Evolutionary conservation across 169 alveolate species (phyloP).

Genomic region (Plasmodium adleri): DNA sequence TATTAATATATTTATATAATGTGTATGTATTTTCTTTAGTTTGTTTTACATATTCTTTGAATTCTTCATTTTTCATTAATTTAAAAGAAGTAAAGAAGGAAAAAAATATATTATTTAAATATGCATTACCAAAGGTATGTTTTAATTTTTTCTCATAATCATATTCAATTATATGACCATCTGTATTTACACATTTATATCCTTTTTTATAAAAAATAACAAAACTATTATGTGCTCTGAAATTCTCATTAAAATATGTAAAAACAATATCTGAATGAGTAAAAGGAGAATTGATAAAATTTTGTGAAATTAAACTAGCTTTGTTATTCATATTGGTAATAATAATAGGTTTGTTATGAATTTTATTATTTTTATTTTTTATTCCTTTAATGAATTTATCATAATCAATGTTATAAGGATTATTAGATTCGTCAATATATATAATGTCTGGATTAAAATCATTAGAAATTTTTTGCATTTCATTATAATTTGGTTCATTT

Average conservation of each 20-base stretch:
- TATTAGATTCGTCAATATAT: constrained; percentile 68
- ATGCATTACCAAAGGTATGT: constrained; percentile 24
- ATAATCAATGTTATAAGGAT: constrained; percentile 48
- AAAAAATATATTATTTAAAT: constrained; percentile 41
- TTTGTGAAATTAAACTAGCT: constrained; percentile 41
- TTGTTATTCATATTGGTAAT: constrained; percentile 66
- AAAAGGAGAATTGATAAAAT: constrained; percentile 62
- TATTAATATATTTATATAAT: constrained; percentile 24
- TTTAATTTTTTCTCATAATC: constrained; percentile 57
- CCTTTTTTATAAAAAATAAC: constrained; percentile 65
- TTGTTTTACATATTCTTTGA: constrained; percentile 47
- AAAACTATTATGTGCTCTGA: constrained; percentile 62
- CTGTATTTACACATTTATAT: constrained; percentile 17
- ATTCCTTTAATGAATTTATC: neutral
- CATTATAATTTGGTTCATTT: constrained; percentile 17
- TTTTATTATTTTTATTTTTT: constrained; percentile 22
- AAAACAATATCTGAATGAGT: constrained; percentile 41
- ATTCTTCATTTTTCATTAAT: constrained; percentile 49
- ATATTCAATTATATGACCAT: constrained; percentile 56
- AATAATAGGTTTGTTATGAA: constrained; percentile 21
- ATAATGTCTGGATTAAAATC: constrained; percentile 40
- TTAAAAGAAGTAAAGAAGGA: constrained; percentile 61
- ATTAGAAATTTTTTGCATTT: constrained; percentile 23
- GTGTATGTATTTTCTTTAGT: constrained; percentile 24
- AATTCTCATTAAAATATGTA: constrained; percentile 60